phyloP scores from a whole-genome alignment of 2,329 filamentous ascomycete genomes.

The Colletotrichum plurivorum region DNA sequence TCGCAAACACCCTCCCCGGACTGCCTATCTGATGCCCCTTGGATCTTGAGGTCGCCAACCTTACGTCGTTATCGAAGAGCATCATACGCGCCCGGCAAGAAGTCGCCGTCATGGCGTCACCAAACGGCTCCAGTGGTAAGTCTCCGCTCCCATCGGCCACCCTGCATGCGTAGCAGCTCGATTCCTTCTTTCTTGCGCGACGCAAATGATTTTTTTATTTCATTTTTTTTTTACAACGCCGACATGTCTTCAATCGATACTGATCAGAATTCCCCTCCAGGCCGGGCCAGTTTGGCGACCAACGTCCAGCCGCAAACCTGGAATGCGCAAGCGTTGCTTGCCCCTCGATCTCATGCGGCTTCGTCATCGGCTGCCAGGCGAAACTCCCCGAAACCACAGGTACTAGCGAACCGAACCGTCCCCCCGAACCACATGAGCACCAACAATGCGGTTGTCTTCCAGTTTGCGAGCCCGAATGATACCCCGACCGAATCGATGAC shows the following conservation, averaged over 20 bases:
- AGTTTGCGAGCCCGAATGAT: conserved; percentile 57
- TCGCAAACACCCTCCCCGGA: conserved; percentile 24
- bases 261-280: conserved; percentile 25
- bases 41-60: conserved; percentile 8
- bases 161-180: too few species aligned
- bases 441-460: conserved; percentile 56
- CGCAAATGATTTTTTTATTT: too few species aligned
- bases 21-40: conserved; percentile 26
- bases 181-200: neutral
- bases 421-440: conserved; percentile 36
- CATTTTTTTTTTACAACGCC: too few species aligned
- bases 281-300: conserved; percentile 32
- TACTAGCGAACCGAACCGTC: conserved; percentile 34
- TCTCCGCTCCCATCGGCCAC: neutral
- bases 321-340: conserved; percentile 39
- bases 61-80: neutral
- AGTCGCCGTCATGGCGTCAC: conserved; percentile 38
- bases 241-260: neutral
- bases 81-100: neutral
- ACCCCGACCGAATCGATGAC: conserved; percentile 47
- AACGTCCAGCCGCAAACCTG: conserved; percentile 37
- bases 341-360: conserved; percentile 33
- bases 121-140: conserved; percentile 39
- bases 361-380: conserved; percentile 23
- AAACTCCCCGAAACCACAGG: conserved; percentile 29